Base-by-base conservation (phyloP, 768 basidiomycete species). In the Tulasnella sp. region DNA sequence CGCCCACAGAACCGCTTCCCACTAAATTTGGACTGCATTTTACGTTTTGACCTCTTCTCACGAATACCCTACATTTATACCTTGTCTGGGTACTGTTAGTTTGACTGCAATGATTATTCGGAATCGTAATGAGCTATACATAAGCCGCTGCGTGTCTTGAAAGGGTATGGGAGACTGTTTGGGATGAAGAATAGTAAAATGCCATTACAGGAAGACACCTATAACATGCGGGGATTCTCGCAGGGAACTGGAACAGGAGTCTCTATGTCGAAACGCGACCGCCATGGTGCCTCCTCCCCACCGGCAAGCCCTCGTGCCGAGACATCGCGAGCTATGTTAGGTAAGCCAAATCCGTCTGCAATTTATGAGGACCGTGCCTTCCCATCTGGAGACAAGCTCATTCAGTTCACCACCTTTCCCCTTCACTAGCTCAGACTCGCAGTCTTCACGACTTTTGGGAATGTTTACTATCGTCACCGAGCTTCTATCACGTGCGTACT, bases 31-130 rank as follows among this genome's bases (percentile, higher is more conserved):
- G 61, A 67, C 61, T 44, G 44, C 15, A 44, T 44, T 16, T 44
- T 15, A 44, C 3, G 44, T 44, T 20, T 29, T 35, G 61, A 67
- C 61, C 26, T 67, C 29, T 15, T 67, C 16, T 35, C 32, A 32
- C 61, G 61, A 35, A 35, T 67, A 35, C 29, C 61, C 61, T 67
- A 67, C 61, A 67, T 67, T 67, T 67, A 29, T 67, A 67, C 15
- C 10, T 32, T 67, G 61, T 67, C 32, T 67, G 26, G 10, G 26
- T 67, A 44, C 44, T 44, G 16, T 44, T 44, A 9, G 32, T 67
- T 23, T 67, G 61, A 67, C 61, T 67, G 61, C 29, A 67, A 67
- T 35, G 61, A 67, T 67, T 67, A 35, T 26, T 23, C 61, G 32
- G 61, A 67, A 29, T 26, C 13, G 44, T 1, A 15, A 67, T 67